Evolutionary conservation across 192 early-diverging fungal genomes (phyloP).

Genomic region (Cetraspora pellucida): DNA sequence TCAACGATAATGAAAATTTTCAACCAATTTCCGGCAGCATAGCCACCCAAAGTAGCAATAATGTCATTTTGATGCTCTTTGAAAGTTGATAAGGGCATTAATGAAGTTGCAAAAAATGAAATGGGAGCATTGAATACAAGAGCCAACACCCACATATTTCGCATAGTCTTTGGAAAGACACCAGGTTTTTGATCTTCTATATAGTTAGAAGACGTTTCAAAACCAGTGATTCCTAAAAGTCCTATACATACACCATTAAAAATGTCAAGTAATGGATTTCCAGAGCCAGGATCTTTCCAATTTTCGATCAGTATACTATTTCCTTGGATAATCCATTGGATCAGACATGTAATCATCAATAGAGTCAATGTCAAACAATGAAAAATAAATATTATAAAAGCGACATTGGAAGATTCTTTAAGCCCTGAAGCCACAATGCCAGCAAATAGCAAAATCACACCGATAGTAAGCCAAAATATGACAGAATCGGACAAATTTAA

Average conservation of each 20-base stretch:
- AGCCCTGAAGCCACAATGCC: conserved; percentile 51
- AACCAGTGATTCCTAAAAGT: conserved; percentile 56
- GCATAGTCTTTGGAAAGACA: conserved; percentile 60
- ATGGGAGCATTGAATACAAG: conserved; percentile 52
- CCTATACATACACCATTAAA: conserved; percentile 61
- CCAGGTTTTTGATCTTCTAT: conserved; percentile 60
- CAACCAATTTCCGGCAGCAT: conserved; percentile 45
- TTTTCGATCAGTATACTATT: conserved; percentile 47
- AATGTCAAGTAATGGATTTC: conserved; percentile 40
- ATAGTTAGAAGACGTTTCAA: conserved; percentile 57
- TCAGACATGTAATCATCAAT: conserved; percentile 46
- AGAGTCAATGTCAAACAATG: conserved; percentile 50
- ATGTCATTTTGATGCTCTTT: conserved; percentile 43
- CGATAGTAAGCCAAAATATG: conserved; percentile 48
- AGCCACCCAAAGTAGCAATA: conserved; percentile 49
- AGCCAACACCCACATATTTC: conserved; percentile 55
- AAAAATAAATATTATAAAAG: conserved; percentile 49
- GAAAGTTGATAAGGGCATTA: conserved; percentile 52
- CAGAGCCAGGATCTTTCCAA: conserved; percentile 46
- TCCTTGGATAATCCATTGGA: conserved; percentile 46
- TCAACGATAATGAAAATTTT: conserved; percentile 51
- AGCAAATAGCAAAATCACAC: conserved; percentile 51
- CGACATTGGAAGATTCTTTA: conserved; percentile 53
- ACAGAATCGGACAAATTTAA: conserved; percentile 41
- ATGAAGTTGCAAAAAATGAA: conserved; percentile 44